These are phyloP conservation scores for Silene latifolia DNA, from an alignment of 148 eudicot genomes.

Conservation along the genomic window DNA sequence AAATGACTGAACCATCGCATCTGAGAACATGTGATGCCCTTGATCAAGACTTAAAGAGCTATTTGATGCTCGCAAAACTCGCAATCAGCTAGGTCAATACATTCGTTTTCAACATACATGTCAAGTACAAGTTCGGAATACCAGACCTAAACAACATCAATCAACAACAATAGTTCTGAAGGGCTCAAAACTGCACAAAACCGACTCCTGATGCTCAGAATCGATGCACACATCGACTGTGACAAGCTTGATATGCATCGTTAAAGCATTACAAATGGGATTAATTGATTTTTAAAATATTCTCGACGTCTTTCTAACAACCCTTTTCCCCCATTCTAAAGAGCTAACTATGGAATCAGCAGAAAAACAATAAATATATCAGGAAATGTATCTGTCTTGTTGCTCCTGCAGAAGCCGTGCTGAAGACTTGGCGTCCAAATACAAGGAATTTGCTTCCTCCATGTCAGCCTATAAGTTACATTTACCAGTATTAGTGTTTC, in stretches of 20 bases:
- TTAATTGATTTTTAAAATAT: neutral
- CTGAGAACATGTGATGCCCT: too few species aligned
- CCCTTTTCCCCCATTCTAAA: neutral
- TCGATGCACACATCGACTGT: neutral
- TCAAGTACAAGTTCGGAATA: neutral
- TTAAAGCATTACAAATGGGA: neutral
- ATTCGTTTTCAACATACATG: neutral
- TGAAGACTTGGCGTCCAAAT: conserved; percentile 89
- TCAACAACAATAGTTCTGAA: neutral
- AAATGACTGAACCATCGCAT: too few species aligned
- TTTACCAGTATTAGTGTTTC: conserved; percentile 3
- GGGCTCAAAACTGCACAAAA: conserved; percentile 8
- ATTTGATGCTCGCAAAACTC: neutral
- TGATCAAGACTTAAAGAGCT: too few species aligned
- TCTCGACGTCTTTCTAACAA: neutral
- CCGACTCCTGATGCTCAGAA: neutral
- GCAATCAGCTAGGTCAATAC: neutral
- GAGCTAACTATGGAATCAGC: conserved; percentile 1
- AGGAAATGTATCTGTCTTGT: conserved; percentile 90
- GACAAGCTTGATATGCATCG: neutral
- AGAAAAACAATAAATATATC: conserved; percentile 14
- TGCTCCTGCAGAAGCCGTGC: conserved; percentile 96
- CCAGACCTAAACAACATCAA: neutral
- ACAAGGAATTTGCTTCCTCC: conserved; percentile 71
- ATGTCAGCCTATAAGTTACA: conserved; percentile 66